These are phyloP conservation scores for Boletus tylopilopsis DNA, from an alignment of 768 basidiomycete species.

Conservation along the genomic window DNA sequence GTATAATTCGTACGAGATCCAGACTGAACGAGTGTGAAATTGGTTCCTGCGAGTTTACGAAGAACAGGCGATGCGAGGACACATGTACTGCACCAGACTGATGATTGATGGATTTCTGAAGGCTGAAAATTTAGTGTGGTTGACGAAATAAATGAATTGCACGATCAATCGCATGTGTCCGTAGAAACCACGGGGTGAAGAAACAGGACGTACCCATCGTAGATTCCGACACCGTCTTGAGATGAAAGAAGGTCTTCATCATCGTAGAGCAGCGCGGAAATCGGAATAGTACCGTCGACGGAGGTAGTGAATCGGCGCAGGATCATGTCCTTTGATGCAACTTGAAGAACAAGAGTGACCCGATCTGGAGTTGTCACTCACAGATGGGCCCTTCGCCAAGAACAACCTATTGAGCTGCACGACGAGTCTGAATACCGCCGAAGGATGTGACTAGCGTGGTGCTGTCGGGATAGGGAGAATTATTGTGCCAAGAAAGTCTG, in stretches of 20 bases:
- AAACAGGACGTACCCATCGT: constrained; percentile 70
- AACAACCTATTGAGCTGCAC: not conserved
- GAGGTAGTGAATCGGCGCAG: constrained; percentile 51
- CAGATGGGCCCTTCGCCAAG: not conserved
- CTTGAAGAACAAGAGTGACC: constrained; percentile 5
- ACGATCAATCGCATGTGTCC: constrained; percentile 18
- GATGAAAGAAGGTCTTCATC: constrained; percentile 74
- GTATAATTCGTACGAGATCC: constrained; percentile 58
- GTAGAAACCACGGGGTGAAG: constrained; percentile 8
- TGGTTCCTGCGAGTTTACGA: constrained; percentile 54
- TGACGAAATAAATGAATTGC: constrained; percentile 22
- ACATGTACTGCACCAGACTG: constrained; percentile 70
- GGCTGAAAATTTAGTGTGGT: constrained; percentile 44
- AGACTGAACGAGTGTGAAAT: constrained; percentile 61
- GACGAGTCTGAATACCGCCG: constrained; percentile 9
- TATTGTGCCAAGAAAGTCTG: constrained; percentile 2
- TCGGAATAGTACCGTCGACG: constrained; percentile 76
- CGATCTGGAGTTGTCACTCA: constrained; percentile 1
- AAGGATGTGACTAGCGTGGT: constrained; percentile 2
- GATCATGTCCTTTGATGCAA: constrained; percentile 38
- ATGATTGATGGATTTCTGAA: constrained; percentile 77
- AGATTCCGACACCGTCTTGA: constrained; percentile 84
- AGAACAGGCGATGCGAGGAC: constrained; percentile 85
- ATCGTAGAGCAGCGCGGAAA: constrained; percentile 69
- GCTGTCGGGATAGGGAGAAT: constrained; percentile 4